A percentile compares a stretch with the other conserved stretches of the same genome.
Evolutionary conservation across 2,329 filamentous ascomycete species (phyloP).

Genomic region (Talaromyces sp.): DNA sequence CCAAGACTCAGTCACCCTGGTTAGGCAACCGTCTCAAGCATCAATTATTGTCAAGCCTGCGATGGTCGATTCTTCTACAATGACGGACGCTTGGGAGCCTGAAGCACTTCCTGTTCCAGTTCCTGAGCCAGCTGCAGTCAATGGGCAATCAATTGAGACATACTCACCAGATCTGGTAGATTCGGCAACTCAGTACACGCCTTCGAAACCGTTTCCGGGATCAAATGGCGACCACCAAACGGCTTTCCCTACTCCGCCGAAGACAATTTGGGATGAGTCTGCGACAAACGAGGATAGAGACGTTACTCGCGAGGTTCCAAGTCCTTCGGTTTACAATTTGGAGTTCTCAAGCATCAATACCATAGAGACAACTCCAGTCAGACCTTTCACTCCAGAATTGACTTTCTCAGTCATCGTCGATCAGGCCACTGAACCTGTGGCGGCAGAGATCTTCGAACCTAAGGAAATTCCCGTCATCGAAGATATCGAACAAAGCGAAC

Average conservation of each 20-base stretch:
- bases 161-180: slow-evolving; percentile 30
- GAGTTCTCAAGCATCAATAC: slow-evolving; percentile 32
- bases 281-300: slow-evolving; percentile 13
- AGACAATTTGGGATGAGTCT: slow-evolving; percentile 40
- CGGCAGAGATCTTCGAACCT: slow-evolving; percentile 16
- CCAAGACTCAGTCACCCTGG: slow-evolving; percentile 27
- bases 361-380: slow-evolving; percentile 36
- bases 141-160: slow-evolving; percentile 17
- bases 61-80: slow-evolving; percentile 60
- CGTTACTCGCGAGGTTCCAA: slow-evolving; percentile 20
- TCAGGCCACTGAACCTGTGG: slow-evolving; percentile 18
- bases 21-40: slow-evolving; percentile 32
- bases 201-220: slow-evolving; percentile 28
- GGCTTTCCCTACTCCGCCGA: slow-evolving; percentile 38
- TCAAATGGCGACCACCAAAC: slow-evolving; percentile 27
- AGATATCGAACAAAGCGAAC: slow-evolving; percentile 17
- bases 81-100: slow-evolving; percentile 58
- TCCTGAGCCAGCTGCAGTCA: not conserved
- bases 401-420: slow-evolving; percentile 10
- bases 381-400: slow-evolving; percentile 45
- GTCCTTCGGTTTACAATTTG: slow-evolving; percentile 25
- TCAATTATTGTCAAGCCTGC: slow-evolving; percentile 27
- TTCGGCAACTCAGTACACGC: slow-evolving; percentile 44
- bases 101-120: not conserved
- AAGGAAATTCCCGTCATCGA: slow-evolving; percentile 18